A percentile compares a stretch with the other conserved stretches of the same genome.
Conservation (phyloP, 1,284 basidiomycete genomes). For the Sporisorium graminicola region DNA sequence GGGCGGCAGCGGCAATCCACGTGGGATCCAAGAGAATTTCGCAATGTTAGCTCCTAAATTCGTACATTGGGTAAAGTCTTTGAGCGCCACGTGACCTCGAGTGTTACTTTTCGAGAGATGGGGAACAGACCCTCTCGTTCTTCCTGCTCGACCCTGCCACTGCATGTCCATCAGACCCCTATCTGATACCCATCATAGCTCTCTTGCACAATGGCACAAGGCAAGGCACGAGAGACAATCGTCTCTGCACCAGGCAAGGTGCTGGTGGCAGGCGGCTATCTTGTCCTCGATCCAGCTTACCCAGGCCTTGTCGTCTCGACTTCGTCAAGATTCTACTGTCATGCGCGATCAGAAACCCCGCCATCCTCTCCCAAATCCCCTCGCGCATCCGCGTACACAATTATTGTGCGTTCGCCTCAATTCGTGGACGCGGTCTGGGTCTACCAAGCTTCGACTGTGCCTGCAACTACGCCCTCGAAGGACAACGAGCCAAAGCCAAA, state of each 20-base stretch:
- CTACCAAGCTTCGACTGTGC: conserved; percentile 74
- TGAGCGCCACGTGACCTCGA: conserved; percentile 20
- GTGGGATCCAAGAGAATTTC: background rate
- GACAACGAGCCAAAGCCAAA: conserved; percentile 8
- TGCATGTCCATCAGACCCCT: background rate
- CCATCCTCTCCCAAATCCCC: background rate
- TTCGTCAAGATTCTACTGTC: conserved; percentile 90
- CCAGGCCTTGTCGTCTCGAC: conserved; percentile 75
- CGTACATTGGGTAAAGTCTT: background rate
- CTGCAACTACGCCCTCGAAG: background rate
- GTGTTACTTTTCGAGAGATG: conserved; percentile 27
- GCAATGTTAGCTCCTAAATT: background rate
- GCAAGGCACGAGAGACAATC: conserved; percentile 63
- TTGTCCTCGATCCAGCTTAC: conserved; percentile 68
- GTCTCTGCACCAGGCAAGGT: conserved; percentile 96
- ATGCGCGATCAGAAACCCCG: conserved; percentile 56
- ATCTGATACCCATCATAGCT: background rate
- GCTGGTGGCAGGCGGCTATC: conserved; percentile 74
- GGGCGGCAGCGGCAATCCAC: background rate
- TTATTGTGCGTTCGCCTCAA: conserved; percentile 89
- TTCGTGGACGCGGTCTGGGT: conserved; percentile 84
- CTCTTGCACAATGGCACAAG: conserved; percentile 11
- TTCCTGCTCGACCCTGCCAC: conserved; percentile 6
- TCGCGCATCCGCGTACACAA: conserved; percentile 21
- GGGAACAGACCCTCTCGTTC: conserved; percentile 5